Evolutionary conservation across 2,329 filamentous ascomycete genomes (phyloP).

Genomic region (Atkinsonella texensis): DNA sequence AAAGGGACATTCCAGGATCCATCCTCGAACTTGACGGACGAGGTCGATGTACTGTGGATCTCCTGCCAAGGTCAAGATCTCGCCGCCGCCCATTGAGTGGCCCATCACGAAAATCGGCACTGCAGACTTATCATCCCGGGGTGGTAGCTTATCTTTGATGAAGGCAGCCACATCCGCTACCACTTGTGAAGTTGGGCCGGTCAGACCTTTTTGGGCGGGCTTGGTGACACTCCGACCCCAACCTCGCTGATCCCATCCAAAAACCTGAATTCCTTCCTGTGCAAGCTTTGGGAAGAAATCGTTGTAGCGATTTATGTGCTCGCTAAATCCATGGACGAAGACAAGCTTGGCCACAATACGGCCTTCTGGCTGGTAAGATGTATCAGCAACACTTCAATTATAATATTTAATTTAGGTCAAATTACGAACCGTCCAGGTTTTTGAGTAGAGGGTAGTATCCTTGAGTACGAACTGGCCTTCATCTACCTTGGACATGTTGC

Average conservation of each 20-base stretch:
- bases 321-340: constrained; percentile 83
- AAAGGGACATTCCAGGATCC: constrained; percentile 67
- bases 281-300: constrained; percentile 62
- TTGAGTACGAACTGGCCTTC: constrained; percentile 39
- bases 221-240: constrained; percentile 66
- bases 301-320: constrained; percentile 70
- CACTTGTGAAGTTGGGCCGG: constrained; percentile 61
- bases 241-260: constrained; percentile 74
- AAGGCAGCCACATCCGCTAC: constrained; percentile 71
- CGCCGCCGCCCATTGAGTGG: constrained; percentile 81
- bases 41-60: constrained; percentile 40
- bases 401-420: too few relatives aligned
- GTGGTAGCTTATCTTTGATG: constrained; percentile 45
- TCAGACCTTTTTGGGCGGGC: constrained; percentile 53
- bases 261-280: constrained; percentile 58
- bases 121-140: constrained; percentile 14
- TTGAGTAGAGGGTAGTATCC: constrained; percentile 38
- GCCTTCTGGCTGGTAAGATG: constrained; percentile 34
- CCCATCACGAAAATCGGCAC: constrained; percentile 73
- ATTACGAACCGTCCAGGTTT: constrained; percentile 44
- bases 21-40: constrained; percentile 53
- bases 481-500: constrained; percentile 26
- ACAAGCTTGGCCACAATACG: constrained; percentile 58
- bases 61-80: constrained; percentile 52
- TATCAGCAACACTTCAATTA: not conserved